Percentiles rank a stretch among this genome's conserved stretches.
These are phyloP conservation scores for Nemania sp. DNA, from an alignment of 2,329 filamentous ascomycete species.

Conservation along the genomic window DNA sequence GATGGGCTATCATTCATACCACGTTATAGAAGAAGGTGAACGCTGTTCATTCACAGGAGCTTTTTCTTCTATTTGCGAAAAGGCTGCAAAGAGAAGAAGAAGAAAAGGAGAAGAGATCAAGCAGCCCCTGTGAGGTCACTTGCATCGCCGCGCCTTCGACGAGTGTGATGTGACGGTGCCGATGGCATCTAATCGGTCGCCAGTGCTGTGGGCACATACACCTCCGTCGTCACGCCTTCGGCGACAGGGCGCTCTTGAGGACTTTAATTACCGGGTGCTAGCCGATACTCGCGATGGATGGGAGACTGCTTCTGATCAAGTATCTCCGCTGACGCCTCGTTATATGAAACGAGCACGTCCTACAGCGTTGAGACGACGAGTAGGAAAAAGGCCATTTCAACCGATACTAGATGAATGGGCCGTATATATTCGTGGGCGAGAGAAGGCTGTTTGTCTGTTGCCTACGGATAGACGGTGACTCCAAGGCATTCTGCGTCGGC, in stretches of 20 bases:
- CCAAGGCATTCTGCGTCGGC: slow-evolving; percentile 66
- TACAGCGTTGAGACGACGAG: slow-evolving; percentile 55
- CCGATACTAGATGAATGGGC: slow-evolving; percentile 65
- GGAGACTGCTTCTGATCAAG: slow-evolving; percentile 42
- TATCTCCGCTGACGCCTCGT: slow-evolving; percentile 21
- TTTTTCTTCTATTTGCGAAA: slow-evolving; percentile 63
- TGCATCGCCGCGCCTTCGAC: slow-evolving; percentile 71
- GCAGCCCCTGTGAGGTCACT: slow-evolving; percentile 66
- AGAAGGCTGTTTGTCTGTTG: slow-evolving; percentile 60
- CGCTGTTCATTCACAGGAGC: no score
- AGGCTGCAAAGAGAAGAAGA: slow-evolving; percentile 65
- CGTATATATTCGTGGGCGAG: slow-evolving; percentile 66
- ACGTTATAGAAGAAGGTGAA: slow-evolving; percentile 72
- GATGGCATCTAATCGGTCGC: slow-evolving; percentile 67
- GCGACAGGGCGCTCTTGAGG: slow-evolving; percentile 49
- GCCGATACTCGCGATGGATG: slow-evolving; percentile 58
- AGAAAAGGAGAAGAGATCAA: slow-evolving; percentile 71
- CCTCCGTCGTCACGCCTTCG: slow-evolving; percentile 66
- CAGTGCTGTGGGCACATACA: slow-evolving; percentile 70
- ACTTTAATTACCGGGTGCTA: slow-evolving; percentile 55
- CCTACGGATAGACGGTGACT: slow-evolving; percentile 63
- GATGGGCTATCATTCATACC: slow-evolving; percentile 44
- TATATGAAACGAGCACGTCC: slow-evolving; percentile 49
- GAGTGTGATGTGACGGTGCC: slow-evolving; percentile 72
- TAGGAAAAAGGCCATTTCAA: slow-evolving; percentile 64